These are phyloP conservation scores for Globisporangium nagaii DNA, from an alignment of 352 stramenopile species.

Conservation along the genomic window DNA sequence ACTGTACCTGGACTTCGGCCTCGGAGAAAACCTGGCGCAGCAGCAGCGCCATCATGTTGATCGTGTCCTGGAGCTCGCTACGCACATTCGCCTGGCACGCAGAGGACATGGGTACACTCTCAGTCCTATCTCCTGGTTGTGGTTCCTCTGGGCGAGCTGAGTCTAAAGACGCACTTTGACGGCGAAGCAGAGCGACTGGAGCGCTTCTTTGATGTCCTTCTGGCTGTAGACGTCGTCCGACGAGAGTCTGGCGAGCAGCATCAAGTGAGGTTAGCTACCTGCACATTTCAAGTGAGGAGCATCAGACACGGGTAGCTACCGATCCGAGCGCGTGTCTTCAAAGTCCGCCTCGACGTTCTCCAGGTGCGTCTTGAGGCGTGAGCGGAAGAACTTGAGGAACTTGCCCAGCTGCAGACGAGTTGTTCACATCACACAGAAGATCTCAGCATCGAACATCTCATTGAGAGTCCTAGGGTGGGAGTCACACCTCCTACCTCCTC, in stretches of 20 bases:
- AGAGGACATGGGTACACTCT: too few species aligned
- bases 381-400: constrained; percentile 86
- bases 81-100: constrained; percentile 51
- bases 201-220: constrained; percentile 71
- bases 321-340: constrained; percentile 76
- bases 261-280: too few species aligned
- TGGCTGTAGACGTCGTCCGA: constrained; percentile 81
- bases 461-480: too few species aligned
- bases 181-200: constrained; percentile 74
- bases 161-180: constrained; percentile 41
- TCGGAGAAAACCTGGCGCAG: constrained; percentile 74
- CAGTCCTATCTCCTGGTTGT: too few species aligned
- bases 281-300: too few species aligned
- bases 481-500: constrained; percentile 43
- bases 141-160: too few species aligned
- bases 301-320: too few species aligned
- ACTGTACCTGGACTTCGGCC: constrained; percentile 57
- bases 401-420: constrained; percentile 47
- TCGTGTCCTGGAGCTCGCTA: constrained; percentile 75
- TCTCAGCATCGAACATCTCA: too few species aligned
- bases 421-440: not conserved
- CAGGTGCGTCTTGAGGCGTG: constrained; percentile 63
- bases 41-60: constrained; percentile 86
- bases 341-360: constrained; percentile 84
- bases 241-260: constrained; percentile 31